These are phyloP conservation scores for Diplotaxis tenuifolia DNA, from an alignment of 345 rosid species.

Conservation along the genomic window DNA sequence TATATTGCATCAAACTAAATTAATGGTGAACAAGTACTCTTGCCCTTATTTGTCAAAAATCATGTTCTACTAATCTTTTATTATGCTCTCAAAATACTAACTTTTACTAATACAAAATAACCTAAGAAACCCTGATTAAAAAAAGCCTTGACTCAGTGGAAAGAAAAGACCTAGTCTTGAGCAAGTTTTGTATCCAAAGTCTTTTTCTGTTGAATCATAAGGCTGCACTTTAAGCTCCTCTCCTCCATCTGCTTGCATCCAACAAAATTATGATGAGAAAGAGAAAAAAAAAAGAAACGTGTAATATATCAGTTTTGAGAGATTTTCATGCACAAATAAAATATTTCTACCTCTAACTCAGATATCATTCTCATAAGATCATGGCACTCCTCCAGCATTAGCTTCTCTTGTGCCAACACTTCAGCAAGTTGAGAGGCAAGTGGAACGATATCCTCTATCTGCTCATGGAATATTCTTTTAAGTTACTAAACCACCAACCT, in stretches of 20 bases:
- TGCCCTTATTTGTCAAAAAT: slow-evolving; percentile 7
- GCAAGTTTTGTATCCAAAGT: too few species aligned
- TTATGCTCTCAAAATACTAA: too few species aligned
- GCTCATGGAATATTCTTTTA: slow-evolving; percentile 4
- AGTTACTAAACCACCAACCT: background rate
- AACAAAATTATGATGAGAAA: background rate
- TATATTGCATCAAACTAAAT: background rate
- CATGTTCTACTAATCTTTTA: too few species aligned
- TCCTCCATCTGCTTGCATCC: background rate
- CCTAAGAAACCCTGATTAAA: too few species aligned
- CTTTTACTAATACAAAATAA: too few species aligned
- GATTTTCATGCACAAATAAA: slow-evolving; percentile 5
- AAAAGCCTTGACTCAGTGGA: too few species aligned
- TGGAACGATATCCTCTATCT: slow-evolving; percentile 45
- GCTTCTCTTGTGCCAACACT: slow-evolving; percentile 61
- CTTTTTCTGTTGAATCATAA: too few species aligned
- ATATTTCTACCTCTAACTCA: slow-evolving; percentile 48
- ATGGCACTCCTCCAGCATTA: slow-evolving; percentile 56
- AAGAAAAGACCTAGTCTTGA: too few species aligned
- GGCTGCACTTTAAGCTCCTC: too few species aligned
- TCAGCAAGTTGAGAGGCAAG: slow-evolving; percentile 55
- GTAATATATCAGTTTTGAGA: slow-evolving; percentile 1
- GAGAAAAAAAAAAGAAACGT: background rate
- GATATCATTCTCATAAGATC: slow-evolving; percentile 55
- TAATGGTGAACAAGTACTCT: background rate